Percentiles rank a stretch among this genome's conserved stretches.
Conservation (phyloP, 2,329 filamentous ascomycete genomes). For the Torrubiellomyces zombiae region DNA sequence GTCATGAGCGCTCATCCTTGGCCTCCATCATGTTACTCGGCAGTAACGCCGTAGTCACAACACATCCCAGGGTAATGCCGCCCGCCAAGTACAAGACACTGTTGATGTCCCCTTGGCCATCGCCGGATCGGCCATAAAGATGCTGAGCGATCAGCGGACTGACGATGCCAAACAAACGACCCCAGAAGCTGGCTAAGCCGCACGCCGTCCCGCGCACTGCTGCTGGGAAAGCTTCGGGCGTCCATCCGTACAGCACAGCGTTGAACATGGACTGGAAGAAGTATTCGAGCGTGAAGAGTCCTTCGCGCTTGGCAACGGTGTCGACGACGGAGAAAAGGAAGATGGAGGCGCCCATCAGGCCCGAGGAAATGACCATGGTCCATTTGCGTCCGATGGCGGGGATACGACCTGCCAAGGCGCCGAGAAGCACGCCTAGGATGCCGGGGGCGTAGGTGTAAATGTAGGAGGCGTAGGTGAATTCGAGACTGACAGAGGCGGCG, state of each 20-base stretch:
- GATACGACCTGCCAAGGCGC: slow-evolving; percentile 21
- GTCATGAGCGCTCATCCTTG: slow-evolving; percentile 12
- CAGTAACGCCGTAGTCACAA: slow-evolving; percentile 30
- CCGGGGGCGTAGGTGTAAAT: slow-evolving; percentile 37
- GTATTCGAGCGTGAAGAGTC: slow-evolving; percentile 25
- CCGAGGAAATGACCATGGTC: slow-evolving; percentile 28
- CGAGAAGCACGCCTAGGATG: slow-evolving; percentile 31
- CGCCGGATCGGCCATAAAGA: slow-evolving; percentile 15
- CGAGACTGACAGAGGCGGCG: slow-evolving; percentile 22
- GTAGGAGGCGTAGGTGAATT: slow-evolving; percentile 32
- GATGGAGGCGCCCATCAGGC: slow-evolving; percentile 27
- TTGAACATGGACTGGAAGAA: slow-evolving; percentile 26
- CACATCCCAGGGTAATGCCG: slow-evolving; percentile 34
- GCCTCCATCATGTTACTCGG: slow-evolving; percentile 22
- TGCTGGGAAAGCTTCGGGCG: slow-evolving; percentile 40
- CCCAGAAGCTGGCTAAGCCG: slow-evolving; percentile 42
- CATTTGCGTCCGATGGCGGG: slow-evolving; percentile 21
- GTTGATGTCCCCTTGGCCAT: slow-evolving; percentile 23
- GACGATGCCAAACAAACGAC: slow-evolving; percentile 38
- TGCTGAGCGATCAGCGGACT: slow-evolving; percentile 36
- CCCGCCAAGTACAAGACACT: slow-evolving; percentile 38
- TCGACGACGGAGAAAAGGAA: slow-evolving; percentile 26
- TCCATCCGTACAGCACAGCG: slow-evolving; percentile 25
- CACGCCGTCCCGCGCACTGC: slow-evolving; percentile 37
- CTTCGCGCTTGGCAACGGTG: slow-evolving; percentile 18